Base-by-base conservation (phyloP, 192 early-diverging fungal genomes). In the Chytriomyces confervae region DNA sequence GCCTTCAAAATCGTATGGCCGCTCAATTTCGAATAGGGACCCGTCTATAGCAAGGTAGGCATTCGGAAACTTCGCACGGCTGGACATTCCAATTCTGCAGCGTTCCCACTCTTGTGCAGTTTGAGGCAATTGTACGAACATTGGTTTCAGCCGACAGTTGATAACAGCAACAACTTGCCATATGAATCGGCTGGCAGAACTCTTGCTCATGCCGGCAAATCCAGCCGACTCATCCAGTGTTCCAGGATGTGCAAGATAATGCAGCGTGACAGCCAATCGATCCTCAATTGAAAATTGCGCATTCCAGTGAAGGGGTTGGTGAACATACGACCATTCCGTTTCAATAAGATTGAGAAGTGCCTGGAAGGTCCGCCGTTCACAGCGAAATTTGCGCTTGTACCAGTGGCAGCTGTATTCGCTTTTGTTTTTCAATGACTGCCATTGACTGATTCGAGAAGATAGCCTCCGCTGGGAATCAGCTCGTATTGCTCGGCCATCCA, bases 221-320 rank as follows among this genome's bases (percentile, higher is more conserved):
- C 50, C 16, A 13, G 70, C 70, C 50, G 70, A 72, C 27, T 72
- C 70, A 24, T 36, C 48, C 48, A 72, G 18, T 8, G 70, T 50
- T 49, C 70, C 70, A 16, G 47, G 47, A 72, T 72, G 70, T 20
- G 70, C 43, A 9, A 72, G n/a, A 6, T 72, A 72, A 43, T 72
- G 70, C 13, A 72, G 29, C 10, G 50, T 61, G 13, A 72, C 49
- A 24, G 50, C 70, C n/a, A 72, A 36, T 62, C 70, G 70, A 61
- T 72, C 50, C 13, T 9, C 36, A 36, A 72, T 72, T 1, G 1
- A 43, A 45, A 27, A 72, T 8, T n/a, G 70, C 20, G 49, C n/a
- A 36, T 72, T 72, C 0, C 7, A 13, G 4, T 51, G 47, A 16
- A 62, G 29, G 0, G 27, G 44, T 13, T 8, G 11, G 18, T 60